Evolutionary conservation across 371 early-diverging fungal genomes (phyloP).

Genomic region (Funneliformis caledonium): DNA sequence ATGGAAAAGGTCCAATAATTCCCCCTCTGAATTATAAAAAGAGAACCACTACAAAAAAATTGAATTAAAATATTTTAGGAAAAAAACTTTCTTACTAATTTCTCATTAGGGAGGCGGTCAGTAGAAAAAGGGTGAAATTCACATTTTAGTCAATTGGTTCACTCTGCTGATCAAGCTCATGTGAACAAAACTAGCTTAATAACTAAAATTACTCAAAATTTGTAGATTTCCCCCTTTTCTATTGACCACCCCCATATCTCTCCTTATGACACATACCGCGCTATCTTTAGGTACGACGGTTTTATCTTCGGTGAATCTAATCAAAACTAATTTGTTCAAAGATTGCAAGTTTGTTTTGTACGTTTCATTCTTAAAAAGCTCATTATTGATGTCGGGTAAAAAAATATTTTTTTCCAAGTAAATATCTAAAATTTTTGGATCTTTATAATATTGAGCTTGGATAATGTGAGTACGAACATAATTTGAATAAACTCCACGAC

Average conservation of each 20-base stretch:
- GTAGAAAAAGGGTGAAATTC: too few species aligned
- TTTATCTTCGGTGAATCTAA: constrained; percentile 76
- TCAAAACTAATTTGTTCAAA: constrained; percentile 77
- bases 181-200: too few species aligned
- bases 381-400: constrained; percentile 88
- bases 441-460: constrained; percentile 93
- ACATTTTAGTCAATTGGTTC: too few species aligned
- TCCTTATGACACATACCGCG: constrained; percentile 55
- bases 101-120: too few species aligned
- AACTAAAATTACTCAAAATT: too few species aligned
- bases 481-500: constrained; percentile 75
- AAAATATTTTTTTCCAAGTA: constrained; percentile 81
- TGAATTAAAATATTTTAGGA: constrained; percentile 15
- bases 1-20: constrained; percentile 58
- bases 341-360: constrained; percentile 62
- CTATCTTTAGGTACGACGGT: constrained; percentile 81
- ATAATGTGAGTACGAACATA: constrained; percentile 83
- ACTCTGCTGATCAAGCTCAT: too few species aligned
- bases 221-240: too few species aligned
- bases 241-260: background rate
- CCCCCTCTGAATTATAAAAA: constrained; percentile 58
- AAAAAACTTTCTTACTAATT: too few species aligned
- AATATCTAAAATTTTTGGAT: constrained; percentile 61
- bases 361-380: constrained; percentile 56
- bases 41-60: constrained; percentile 79